These are phyloP conservation scores for Colletotrichum brevisporum DNA, from an alignment of 2,329 filamentous ascomycete species.

Conservation along the genomic window DNA sequence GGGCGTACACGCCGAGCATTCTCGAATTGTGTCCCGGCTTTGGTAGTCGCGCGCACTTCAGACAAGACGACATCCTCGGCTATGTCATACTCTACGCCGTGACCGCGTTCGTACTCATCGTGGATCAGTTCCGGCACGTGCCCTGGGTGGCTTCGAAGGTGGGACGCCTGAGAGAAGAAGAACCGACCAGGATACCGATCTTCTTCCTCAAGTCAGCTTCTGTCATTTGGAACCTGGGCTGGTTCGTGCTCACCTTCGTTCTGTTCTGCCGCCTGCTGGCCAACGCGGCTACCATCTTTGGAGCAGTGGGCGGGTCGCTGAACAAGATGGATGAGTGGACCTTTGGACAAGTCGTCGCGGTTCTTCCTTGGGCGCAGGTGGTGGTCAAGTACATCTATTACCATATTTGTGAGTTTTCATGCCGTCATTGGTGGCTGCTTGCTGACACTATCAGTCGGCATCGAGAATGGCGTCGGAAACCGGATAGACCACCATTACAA, in stretches of 20 bases:
- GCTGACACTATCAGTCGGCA: background rate
- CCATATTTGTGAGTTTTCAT: constrained; percentile 41
- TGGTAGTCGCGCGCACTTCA: too few species aligned
- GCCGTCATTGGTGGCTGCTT: background rate
- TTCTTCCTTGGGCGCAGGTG: constrained; percentile 45
- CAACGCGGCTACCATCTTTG: background rate
- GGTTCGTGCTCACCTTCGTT: constrained; percentile 25
- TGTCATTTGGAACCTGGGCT: background rate
- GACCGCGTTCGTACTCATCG: too few species aligned
- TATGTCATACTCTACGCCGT: too few species aligned
- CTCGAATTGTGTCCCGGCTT: too few species aligned
- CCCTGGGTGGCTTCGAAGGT: background rate
- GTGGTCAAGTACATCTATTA: constrained; percentile 43
- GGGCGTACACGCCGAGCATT: too few species aligned
- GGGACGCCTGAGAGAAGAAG: background rate
- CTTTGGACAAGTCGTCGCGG: constrained; percentile 46
- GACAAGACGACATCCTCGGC: too few species aligned
- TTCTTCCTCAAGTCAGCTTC: background rate
- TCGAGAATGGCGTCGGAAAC: constrained; percentile 2
- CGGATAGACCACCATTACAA: constrained; percentile 21
- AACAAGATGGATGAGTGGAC: constrained; percentile 39
- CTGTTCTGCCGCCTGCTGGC: background rate
- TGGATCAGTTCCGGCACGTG: too few species aligned
- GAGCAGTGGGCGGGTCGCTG: background rate
- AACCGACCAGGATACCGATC: background rate